Conservation (phyloP, 1,284 basidiomycete genomes). For the Apiotrichum mycotoxinovorans region DNA sequence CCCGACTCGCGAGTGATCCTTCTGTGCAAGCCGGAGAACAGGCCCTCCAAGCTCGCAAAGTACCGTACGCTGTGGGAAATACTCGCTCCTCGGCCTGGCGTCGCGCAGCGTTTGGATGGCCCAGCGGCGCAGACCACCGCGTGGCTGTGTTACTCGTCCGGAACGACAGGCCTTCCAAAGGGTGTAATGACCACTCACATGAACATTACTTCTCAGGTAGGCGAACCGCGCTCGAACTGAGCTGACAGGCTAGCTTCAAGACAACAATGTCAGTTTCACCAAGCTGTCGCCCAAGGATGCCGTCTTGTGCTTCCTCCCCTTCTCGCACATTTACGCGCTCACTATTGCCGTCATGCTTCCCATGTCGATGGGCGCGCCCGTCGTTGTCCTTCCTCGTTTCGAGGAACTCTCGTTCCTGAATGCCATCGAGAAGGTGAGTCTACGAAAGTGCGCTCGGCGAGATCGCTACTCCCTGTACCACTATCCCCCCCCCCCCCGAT, state of each 20-base stretch:
- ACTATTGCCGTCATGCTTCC: conserved; percentile 58
- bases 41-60: conserved; percentile 3
- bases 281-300: conserved; percentile 3
- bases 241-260: conserved; percentile 28
- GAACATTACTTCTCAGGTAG: conserved; percentile 7
- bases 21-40: conserved; percentile 7
- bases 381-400: conserved; percentile 68
- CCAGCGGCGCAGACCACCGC: conserved; percentile 3
- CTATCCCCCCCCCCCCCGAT: no score
- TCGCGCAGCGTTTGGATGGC: conserved; percentile 4
- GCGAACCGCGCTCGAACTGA: no score
- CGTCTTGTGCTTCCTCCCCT: conserved; percentile 14
- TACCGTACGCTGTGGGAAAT: not conserved
- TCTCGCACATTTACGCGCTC: conserved; percentile 18
- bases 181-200: conserved; percentile 49
- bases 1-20: conserved; percentile 32
- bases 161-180: conserved; percentile 54
- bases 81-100: not conserved
- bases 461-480: no score
- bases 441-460: no score
- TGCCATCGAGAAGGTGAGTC: conserved; percentile 56
- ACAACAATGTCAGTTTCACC: not conserved
- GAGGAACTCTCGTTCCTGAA: conserved; percentile 57
- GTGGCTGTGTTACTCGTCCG: conserved; percentile 62
- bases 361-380: conserved; percentile 58